These are phyloP conservation scores for Botryotinia globosa DNA, from an alignment of 2,329 filamentous ascomycete species.

Conservation along the genomic window DNA sequence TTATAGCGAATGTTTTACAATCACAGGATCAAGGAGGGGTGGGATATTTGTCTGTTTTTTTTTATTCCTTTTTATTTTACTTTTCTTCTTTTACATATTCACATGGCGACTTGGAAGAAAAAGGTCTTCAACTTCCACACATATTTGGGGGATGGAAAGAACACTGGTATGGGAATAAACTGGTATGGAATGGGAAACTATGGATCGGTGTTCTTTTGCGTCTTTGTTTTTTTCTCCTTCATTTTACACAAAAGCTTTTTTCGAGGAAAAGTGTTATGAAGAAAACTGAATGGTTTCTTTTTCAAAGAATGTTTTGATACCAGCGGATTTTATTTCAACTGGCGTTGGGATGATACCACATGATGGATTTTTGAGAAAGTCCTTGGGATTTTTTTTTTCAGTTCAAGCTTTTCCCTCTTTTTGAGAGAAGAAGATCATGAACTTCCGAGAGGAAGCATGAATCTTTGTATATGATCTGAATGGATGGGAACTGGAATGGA, in stretches of 20 bases:
- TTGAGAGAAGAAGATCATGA: neutral
- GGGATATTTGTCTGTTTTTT: constrained; percentile 17
- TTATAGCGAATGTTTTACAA: constrained; percentile 21
- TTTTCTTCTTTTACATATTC: constrained; percentile 16
- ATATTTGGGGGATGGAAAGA: constrained; percentile 13
- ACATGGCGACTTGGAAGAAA: constrained; percentile 7
- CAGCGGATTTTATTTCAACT: constrained; percentile 22
- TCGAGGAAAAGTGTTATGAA: constrained; percentile 26
- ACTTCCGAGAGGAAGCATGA: neutral
- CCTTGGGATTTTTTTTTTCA: constrained; percentile 20
- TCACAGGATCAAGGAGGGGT: constrained; percentile 3
- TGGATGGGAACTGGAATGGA: constrained; percentile 4
- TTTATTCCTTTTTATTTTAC: neutral
- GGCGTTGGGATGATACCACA: constrained; percentile 38
- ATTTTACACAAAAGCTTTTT: constrained; percentile 19
- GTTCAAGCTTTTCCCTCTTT: constrained; percentile 2
- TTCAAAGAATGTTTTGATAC: constrained; percentile 28
- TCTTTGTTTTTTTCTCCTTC: neutral
- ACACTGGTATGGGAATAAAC: constrained; percentile 11
- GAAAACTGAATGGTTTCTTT: constrained; percentile 16
- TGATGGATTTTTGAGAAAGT: neutral
- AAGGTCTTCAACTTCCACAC: neutral
- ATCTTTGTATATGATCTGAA: constrained; percentile 18
- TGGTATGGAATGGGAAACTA: constrained; percentile 13
- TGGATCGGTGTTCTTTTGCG: constrained; percentile 10